Conservation (phyloP, 768 basidiomycete species). For the Leucocoprinus sp. region DNA sequence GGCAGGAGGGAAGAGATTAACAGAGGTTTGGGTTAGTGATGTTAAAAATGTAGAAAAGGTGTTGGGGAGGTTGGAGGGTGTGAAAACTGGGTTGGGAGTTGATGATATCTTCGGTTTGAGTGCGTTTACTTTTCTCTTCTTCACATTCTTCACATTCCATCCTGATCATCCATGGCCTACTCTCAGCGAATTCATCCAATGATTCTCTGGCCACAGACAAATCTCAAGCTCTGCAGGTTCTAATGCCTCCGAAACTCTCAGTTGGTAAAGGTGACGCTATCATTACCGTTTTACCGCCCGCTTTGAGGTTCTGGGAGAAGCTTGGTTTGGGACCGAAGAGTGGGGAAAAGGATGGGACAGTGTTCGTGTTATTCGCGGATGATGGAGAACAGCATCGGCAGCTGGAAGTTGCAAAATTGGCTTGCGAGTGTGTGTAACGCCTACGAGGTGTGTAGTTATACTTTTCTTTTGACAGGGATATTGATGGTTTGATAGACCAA, state of each 20-base stretch:
- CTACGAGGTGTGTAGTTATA: constrained; percentile 46
- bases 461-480: not conserved
- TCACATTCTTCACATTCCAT: too few species aligned
- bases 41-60: constrained; percentile 36
- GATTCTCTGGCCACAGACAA: constrained; percentile 1
- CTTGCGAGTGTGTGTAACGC: constrained; percentile 39
- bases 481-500: constrained; percentile 37
- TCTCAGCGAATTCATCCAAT: constrained; percentile 4
- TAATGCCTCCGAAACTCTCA: constrained; percentile 48
- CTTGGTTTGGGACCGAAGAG: constrained; percentile 63
- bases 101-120: constrained; percentile 34
- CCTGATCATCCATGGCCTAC: not conserved
- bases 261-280: constrained; percentile 62
- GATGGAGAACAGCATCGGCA: constrained; percentile 39
- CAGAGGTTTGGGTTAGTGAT: constrained; percentile 54
- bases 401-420: constrained; percentile 50
- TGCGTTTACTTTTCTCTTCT: constrained; percentile 15
- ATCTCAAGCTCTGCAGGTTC: constrained; percentile 20
- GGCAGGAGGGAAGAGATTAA: constrained; percentile 17
- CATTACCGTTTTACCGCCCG: constrained; percentile 61
- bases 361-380: constrained; percentile 65
- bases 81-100: constrained; percentile 37
- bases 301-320: constrained; percentile 82
- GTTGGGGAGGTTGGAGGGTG: constrained; percentile 22
- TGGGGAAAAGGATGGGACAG: constrained; percentile 63